phyloP scores from a whole-genome alignment of 2,329 filamentous ascomycete genomes.

The Beauveria rudraprayagi region DNA sequence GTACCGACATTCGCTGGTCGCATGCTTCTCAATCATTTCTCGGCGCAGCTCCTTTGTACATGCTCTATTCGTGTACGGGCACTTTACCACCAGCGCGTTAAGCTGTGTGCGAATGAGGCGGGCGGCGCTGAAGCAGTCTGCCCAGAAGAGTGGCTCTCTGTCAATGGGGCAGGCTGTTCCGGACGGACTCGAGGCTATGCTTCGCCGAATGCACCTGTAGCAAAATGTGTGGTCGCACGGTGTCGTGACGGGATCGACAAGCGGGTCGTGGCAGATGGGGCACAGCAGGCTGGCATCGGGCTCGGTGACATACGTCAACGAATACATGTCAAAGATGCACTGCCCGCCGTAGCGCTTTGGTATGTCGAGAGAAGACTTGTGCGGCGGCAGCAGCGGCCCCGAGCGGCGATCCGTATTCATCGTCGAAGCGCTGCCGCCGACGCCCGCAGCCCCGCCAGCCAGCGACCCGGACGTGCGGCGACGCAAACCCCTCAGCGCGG shows the following conservation, averaged over 20 bases:
- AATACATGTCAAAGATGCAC: constrained; percentile 36
- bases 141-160: constrained; percentile 35
- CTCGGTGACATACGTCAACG: constrained; percentile 35
- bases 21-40: constrained; percentile 47
- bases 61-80: constrained; percentile 43
- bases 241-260: constrained; percentile 53
- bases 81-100: constrained; percentile 50
- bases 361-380: constrained; percentile 31
- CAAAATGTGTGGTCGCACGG: constrained; percentile 60
- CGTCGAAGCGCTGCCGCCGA: constrained; percentile 12
- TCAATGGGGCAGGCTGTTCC: constrained; percentile 49
- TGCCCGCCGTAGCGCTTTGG: constrained; percentile 30
- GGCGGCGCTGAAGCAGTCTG: constrained; percentile 33
- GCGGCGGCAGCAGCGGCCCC: constrained; percentile 27
- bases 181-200: constrained; percentile 32
- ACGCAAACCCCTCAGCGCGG: constrained; percentile 12
- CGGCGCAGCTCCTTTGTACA: constrained; percentile 44
- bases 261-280: constrained; percentile 52
- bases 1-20: constrained; percentile 48
- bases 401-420: constrained; percentile 22
- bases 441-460: not conserved
- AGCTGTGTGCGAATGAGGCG: constrained; percentile 51
- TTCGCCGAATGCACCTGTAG: constrained; percentile 43
- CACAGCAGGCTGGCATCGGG: constrained; percentile 42
- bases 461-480: constrained; percentile 14